Percentiles rank a stretch among this genome's conserved stretches.
phyloP scores from a whole-genome alignment of 352 stramenopile species.

The Phytophthora pisi region DNA sequence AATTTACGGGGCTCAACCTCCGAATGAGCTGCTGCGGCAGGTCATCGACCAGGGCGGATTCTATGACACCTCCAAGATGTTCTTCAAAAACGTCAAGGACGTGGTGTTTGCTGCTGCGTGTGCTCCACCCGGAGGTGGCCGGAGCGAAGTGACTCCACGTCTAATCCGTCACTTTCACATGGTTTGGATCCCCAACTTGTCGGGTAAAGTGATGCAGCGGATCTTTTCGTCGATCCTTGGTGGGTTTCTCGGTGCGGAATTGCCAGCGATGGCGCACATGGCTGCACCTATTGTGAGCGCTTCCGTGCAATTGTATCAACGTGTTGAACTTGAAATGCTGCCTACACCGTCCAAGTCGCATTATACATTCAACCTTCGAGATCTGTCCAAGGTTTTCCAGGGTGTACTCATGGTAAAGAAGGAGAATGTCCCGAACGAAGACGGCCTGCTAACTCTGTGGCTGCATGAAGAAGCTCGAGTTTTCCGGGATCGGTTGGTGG shows the following conservation, averaged over 20 bases:
- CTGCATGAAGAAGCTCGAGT: conserved; percentile 92
- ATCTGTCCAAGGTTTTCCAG: conserved; percentile 94
- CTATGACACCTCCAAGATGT: conserved; percentile 94
- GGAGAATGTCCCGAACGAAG: conserved; percentile 69
- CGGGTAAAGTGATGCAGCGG: conserved; percentile 76
- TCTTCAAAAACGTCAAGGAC: conserved; percentile 93
- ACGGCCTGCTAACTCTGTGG: conserved; percentile 88
- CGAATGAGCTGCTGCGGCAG: conserved; percentile 92
- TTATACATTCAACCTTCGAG: conserved; percentile 95
- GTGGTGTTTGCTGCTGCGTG: conserved; percentile 86
- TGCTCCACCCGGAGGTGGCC: conserved; percentile 85
- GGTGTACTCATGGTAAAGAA: conserved; percentile 93
- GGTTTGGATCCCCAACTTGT: conserved; percentile 91
- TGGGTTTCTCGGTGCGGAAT: conserved; percentile 78
- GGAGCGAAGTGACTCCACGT: conserved; percentile 86
- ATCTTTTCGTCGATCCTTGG: conserved; percentile 93
- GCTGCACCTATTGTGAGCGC: conserved; percentile 82
- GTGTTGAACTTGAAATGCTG: conserved; percentile 89
- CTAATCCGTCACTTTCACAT: conserved; percentile 92
- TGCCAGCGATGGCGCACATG: conserved; percentile 79
- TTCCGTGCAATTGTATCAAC: conserved; percentile 89
- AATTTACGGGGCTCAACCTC: conserved; percentile 92
- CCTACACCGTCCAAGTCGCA: conserved; percentile 92
- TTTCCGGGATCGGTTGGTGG: conserved; percentile 92
- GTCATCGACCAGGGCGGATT: conserved; percentile 90